Base-by-base conservation (phyloP, 1,284 basidiomycete species). In the Cryptococcus depauperatus region DNA sequence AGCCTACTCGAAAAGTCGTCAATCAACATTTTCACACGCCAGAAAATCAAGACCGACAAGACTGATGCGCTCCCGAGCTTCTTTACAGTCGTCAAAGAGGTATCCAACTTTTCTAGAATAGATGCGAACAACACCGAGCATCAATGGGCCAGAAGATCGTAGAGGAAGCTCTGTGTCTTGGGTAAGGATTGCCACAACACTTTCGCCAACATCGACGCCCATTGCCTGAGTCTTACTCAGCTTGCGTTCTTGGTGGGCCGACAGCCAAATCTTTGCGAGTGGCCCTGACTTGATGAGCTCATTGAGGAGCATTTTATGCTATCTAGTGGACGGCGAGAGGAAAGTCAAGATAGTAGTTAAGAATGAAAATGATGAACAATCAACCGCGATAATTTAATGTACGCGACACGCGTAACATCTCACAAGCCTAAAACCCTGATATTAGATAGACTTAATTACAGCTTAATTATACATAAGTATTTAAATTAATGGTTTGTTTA, bases 41-140 rank as follows among this genome's bases (percentile, higher is more conserved):
- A 9, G 21, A 13, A 37, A 13, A 2, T 9, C 14, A 28, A 33
- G 4, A 52, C 71, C 28, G 47, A 87, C 90, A 82, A 95, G 85
- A 68, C 93, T 93, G 50, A 98, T 93, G 69, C 92, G 91, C 43
- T 92, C 73, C 47, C 97, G 74, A 0, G 92, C 90, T 67, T 98
- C 95, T 59, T 93, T 93, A 68, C 92, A 97, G 68, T 98, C 93
- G 62, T 98, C 93, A 55, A 96, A 75, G 2, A 98, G 78, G 72
- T 98, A 98, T 65, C 96, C 95, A 19, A 91, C 89, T 70, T 98
- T 96, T 40, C 93, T 79, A 60, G 90, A 92, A 72, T 98, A 97
- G 64, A 98, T 97, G 49, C 95, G 81, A 41, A 92, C 90, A 44
- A 98, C 91, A 61, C 93, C 93, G 32, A 98, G 80, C 48, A 98